Percentiles rank a stretch among this genome's conserved stretches.
Evolutionary conservation across 345 rosid species (phyloP).

Genomic region (Ailanthus altissimus): DNA sequence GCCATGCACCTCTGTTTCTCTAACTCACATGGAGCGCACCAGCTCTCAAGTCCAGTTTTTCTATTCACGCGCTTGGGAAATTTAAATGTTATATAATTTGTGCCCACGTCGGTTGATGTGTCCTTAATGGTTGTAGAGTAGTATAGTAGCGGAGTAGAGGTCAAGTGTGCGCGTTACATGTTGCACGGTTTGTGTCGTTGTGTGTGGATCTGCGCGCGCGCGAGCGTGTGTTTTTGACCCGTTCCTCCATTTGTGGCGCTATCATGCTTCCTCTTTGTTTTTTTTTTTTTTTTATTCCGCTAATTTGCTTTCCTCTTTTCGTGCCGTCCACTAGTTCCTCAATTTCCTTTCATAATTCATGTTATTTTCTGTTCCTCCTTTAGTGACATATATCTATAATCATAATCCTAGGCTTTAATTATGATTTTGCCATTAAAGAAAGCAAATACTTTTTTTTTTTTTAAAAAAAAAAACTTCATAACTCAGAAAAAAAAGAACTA

Average conservation of each 20-base stretch:
- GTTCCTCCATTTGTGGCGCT: not conserved
- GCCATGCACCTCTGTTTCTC: not conserved
- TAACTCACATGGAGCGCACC: slow-evolving; percentile 9
- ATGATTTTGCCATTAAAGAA: not conserved
- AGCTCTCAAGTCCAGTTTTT: not conserved
- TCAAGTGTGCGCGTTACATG: not conserved
- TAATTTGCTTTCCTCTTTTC: not conserved
- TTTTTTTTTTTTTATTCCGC: not conserved
- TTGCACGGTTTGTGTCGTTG: not conserved
- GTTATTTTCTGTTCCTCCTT: not conserved
- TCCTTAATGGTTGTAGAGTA: not conserved
- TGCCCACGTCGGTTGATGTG: slow-evolving; percentile 13
- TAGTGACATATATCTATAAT: no score
- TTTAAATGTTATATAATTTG: not conserved
- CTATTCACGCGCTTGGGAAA: not conserved
- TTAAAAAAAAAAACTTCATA: no score
- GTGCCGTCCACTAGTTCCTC: not conserved
- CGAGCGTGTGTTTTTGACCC: not conserved
- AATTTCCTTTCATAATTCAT: not conserved
- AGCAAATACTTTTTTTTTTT: no score
- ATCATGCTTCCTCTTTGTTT: not conserved
- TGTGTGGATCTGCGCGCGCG: not conserved
- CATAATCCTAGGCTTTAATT: no score
- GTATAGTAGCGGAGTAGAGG: slow-evolving; percentile 3
- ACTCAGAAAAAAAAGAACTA: no score